Conservation (phyloP, 495 filamentous ascomycete genomes). For the Ascodesmis nigricans region DNA sequence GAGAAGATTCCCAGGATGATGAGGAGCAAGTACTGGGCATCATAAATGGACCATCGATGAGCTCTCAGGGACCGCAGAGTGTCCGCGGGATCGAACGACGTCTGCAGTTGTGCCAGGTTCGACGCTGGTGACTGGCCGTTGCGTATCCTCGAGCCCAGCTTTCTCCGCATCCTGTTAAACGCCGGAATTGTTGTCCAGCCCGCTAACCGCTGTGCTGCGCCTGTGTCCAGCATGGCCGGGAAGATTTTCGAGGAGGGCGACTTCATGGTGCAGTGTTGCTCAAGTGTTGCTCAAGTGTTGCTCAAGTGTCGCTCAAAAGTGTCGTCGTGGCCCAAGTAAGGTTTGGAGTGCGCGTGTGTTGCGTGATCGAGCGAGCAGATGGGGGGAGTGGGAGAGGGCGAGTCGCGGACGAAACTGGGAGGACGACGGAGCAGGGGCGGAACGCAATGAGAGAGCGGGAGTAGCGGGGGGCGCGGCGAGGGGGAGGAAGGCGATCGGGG, state of each 20-base stretch:
- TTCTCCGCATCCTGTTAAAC: constrained; percentile 18
- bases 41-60: constrained; percentile 66
- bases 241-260: constrained; percentile 15
- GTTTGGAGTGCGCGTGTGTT: too few species aligned
- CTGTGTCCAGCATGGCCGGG: constrained; percentile 16
- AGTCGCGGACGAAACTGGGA: too few species aligned
- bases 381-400: too few species aligned
- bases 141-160: constrained; percentile 49
- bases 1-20: constrained; percentile 57
- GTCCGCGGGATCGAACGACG: constrained; percentile 53
- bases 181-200: constrained; percentile 19
- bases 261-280: constrained; percentile 6
- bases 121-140: constrained; percentile 47
- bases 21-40: constrained; percentile 63
- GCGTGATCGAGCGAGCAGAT: too few species aligned
- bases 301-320: too few species aligned
- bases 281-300: too few species aligned
- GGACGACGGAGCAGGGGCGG: too few species aligned
- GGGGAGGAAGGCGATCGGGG: too few species aligned
- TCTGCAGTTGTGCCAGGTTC: constrained; percentile 53
- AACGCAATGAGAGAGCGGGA: too few species aligned
- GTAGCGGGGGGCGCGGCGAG: too few species aligned
- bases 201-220: constrained; percentile 12
- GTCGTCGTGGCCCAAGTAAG: too few species aligned
- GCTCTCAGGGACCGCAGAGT: constrained; percentile 47